phyloP scores from a whole-genome alignment of 2,329 filamentous ascomycete genomes.

The Didymosphaeria variabile region DNA sequence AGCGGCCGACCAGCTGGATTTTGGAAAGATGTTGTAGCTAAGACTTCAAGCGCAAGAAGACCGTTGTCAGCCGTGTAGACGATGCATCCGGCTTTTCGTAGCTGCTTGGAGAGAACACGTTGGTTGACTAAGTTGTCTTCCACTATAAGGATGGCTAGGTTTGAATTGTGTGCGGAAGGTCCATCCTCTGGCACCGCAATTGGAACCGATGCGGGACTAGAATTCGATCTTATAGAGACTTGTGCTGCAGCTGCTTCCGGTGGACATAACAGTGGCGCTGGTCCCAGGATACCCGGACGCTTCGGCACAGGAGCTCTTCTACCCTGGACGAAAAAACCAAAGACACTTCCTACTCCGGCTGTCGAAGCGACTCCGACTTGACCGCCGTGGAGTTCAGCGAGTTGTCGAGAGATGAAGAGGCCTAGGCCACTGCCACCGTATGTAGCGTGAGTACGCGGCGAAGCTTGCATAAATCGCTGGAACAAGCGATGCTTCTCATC shows the following conservation, averaged over 20 bases:
- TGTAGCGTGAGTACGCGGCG: conserved; percentile 45
- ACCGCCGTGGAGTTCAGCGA: conserved; percentile 48
- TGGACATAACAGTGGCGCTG: background rate
- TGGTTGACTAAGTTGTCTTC: conserved; percentile 52
- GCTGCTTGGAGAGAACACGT: conserved; percentile 44
- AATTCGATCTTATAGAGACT: conserved; percentile 1
- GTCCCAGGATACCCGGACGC: conserved; percentile 9
- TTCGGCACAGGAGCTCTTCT: conserved; percentile 10
- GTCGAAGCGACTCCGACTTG: conserved; percentile 45
- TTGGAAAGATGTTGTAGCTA: conserved; percentile 31
- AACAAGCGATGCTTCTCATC: conserved; percentile 46
- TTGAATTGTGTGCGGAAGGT: background rate
- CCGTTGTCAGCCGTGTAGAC: conserved; percentile 45
- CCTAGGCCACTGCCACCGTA: conserved; percentile 49
- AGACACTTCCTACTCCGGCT: conserved; percentile 42
- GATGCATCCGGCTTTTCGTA: conserved; percentile 41
- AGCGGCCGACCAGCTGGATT: conserved; percentile 28
- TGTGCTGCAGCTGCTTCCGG: background rate
- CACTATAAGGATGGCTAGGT: conserved; percentile 42
- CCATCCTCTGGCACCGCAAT: background rate
- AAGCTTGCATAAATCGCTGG: conserved; percentile 44
- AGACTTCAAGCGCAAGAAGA: conserved; percentile 37
- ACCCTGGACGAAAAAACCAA: conserved; percentile 44
- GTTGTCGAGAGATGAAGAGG: conserved; percentile 47
- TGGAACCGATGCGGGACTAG: conserved; percentile 8